Percentiles rank a stretch among this genome's conserved stretches.
These are phyloP conservation scores for Saccharomycopsis amapae DNA, from an alignment of 805 yeast genomes.

Conservation along the genomic window DNA sequence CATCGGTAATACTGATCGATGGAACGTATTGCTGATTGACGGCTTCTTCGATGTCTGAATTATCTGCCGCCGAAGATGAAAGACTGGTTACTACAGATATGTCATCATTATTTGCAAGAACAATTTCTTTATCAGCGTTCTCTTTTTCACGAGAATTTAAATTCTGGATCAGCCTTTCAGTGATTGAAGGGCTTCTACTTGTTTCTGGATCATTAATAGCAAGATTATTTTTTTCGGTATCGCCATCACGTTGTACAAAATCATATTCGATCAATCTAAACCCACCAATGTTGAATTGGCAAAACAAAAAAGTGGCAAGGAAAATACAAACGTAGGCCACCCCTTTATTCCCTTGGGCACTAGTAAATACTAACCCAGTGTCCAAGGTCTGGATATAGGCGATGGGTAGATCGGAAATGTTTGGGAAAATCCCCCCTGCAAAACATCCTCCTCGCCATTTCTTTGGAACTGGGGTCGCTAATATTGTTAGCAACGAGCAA, in stretches of 20 bases:
- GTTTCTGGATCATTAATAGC: too few species aligned
- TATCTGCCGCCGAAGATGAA: conserved; percentile 8
- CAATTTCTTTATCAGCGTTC: not conserved
- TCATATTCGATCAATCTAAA: conserved; percentile 65
- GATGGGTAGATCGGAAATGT: conserved; percentile 76
- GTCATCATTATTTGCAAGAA: not conserved
- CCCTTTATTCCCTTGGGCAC: conserved; percentile 61
- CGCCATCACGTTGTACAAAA: conserved; percentile 31
- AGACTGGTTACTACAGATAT: conserved; percentile 4
- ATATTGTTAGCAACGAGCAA: conserved; percentile 35
- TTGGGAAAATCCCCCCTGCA: conserved; percentile 69
- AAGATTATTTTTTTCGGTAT: conserved; percentile 25
- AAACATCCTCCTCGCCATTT: conserved; percentile 72
- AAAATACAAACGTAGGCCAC: conserved; percentile 79
- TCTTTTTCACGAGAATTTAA: not conserved
- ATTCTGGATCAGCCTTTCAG: not conserved
- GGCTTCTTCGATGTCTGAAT: not conserved
- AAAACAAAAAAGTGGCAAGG: conserved; percentile 56
- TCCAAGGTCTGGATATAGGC: conserved; percentile 75
- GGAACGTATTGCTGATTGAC: not conserved
- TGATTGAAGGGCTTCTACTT: too few species aligned
- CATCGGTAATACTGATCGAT: not conserved
- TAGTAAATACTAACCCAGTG: conserved; percentile 49
- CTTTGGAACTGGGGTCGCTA: conserved; percentile 54
- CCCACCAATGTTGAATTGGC: conserved; percentile 71